These are phyloP conservation scores for Medicago arabica DNA, from an alignment of 306 rosid genomes.

Conservation along the genomic window DNA sequence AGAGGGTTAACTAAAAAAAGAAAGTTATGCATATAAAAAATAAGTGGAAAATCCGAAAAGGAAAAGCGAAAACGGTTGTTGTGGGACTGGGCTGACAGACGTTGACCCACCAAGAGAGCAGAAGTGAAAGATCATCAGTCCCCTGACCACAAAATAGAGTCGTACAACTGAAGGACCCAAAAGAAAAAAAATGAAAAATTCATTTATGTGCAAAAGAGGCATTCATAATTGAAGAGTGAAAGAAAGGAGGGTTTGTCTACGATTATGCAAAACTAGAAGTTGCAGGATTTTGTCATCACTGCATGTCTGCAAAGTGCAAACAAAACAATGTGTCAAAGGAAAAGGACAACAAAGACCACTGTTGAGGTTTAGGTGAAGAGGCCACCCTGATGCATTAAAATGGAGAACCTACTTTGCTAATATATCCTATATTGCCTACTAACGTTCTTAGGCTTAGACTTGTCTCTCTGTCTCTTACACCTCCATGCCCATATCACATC, in stretches of 20 bases:
- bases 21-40: too few relatives aligned
- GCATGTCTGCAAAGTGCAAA: slow-evolving; percentile 43
- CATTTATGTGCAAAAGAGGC: slow-evolving; percentile 44
- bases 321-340: slow-evolving; percentile 25
- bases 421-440: neutral
- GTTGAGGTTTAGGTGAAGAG: neutral
- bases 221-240: slow-evolving; percentile 58
- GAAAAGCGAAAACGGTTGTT: neutral
- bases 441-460: slow-evolving; percentile 25
- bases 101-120: slow-evolving; percentile 28
- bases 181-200: neutral
- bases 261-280: slow-evolving; percentile 53
- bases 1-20: too few relatives aligned
- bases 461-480: slow-evolving; percentile 27
- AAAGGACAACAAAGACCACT: slow-evolving; percentile 28
- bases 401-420: neutral
- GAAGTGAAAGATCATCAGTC: slow-evolving; percentile 15
- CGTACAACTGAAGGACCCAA: slow-evolving; percentile 10
- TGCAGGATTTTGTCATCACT: slow-evolving; percentile 56
- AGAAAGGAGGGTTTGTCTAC: slow-evolving; percentile 50
- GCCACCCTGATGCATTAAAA: neutral
- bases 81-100: slow-evolving; percentile 7
- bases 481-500: slow-evolving; percentile 9
- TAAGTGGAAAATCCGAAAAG: too few relatives aligned
- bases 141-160: slow-evolving; percentile 26